Evolutionary conservation across 306 rosid species (phyloP), one percentile per base, ranked within the genome.

Genomic region (Citrullus colocynthis): DNA sequence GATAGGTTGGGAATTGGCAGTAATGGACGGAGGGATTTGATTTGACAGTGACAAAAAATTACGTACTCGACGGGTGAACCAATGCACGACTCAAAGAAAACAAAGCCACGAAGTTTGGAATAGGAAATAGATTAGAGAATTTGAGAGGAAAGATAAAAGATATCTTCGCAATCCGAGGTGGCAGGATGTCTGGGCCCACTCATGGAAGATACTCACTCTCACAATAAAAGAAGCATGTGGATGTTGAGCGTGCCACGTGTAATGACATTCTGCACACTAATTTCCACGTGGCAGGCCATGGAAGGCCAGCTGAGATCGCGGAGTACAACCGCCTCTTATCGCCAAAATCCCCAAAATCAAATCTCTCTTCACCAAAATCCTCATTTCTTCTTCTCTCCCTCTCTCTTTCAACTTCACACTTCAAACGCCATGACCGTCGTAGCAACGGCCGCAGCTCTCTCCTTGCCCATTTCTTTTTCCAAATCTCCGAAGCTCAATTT

Each of bases 281-380:
- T 16, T 9, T 84, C 92, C 96, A 91, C 90, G 94, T 93, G 98
- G 87, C 90, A 48, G 1, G 0, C 9, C 67, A 1, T 80, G 85
- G 91, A 80, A 84, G 96, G 93, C 79, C 57, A 82, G 30, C 78
- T 72, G 81, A 85, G 98, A 93, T 93, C 90, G 91, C 98, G 88
- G 51, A 78, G 59, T 81, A 82, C 24, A 80, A 82, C 79, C 84
- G 69, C 93, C 97, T 85, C 94, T 91, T 90, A 90, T 93, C 96
- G 77, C 79, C 80, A 79, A 79, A 85, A 70, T 45, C 84, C 77
- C 21, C 78, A 52, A 18, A 39, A 58, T 74, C 69, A 79, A 83
- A 81, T 51, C 79, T 61, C 66, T 36, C 49, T 16, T 79, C 4
- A 83, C 14, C 72, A 55, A 30, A 21, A 71, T 74, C 5, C 49